Conservation (phyloP, 148 eudicot genomes). For the Chenopodium suecicum region DNA sequence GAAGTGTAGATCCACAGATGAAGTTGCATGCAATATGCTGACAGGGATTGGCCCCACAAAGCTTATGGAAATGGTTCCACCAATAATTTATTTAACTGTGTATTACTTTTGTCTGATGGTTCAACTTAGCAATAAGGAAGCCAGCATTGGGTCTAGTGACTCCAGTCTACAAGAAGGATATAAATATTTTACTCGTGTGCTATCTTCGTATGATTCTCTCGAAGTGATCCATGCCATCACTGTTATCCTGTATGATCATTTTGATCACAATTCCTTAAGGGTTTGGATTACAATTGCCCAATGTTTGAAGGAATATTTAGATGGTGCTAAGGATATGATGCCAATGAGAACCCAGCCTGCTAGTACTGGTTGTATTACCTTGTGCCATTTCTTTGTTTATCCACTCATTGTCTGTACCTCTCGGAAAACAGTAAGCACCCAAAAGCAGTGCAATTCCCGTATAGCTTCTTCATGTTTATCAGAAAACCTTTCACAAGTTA, state of each 20-base stretch:
- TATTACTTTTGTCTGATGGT: slow-evolving; percentile 41
- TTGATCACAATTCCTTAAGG: slow-evolving; percentile 33
- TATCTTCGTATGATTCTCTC: slow-evolving; percentile 47
- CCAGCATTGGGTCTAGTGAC: slow-evolving; percentile 26
- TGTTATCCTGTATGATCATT: slow-evolving; percentile 42
- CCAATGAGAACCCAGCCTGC: slow-evolving; percentile 37
- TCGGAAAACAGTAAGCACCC: slow-evolving; percentile 15
- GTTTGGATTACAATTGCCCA: slow-evolving; percentile 62
- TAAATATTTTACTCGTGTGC: slow-evolving; percentile 34
- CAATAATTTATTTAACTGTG: slow-evolving; percentile 48
- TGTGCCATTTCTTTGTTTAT: slow-evolving; percentile 53
- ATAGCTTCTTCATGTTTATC: slow-evolving; percentile 24
- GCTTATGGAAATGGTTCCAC: slow-evolving; percentile 57
- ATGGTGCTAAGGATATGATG: slow-evolving; percentile 35
- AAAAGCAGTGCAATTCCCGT: slow-evolving; percentile 17
- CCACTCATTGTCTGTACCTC: slow-evolving; percentile 51
- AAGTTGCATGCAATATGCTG: slow-evolving; percentile 26
- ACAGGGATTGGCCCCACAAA: slow-evolving; percentile 24
- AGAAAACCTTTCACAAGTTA: slow-evolving; percentile 33
- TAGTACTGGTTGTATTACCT: slow-evolving; percentile 29
- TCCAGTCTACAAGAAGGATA: slow-evolving; percentile 33
- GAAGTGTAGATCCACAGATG: slow-evolving; percentile 32
- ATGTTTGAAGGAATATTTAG: slow-evolving; percentile 47
- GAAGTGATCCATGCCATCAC: slow-evolving; percentile 50
- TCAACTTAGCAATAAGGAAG: slow-evolving; percentile 30